These are phyloP conservation scores for Saccharomyces hybrid DNA, from an alignment of 1,139 yeast genomes.

Conservation along the genomic window DNA sequence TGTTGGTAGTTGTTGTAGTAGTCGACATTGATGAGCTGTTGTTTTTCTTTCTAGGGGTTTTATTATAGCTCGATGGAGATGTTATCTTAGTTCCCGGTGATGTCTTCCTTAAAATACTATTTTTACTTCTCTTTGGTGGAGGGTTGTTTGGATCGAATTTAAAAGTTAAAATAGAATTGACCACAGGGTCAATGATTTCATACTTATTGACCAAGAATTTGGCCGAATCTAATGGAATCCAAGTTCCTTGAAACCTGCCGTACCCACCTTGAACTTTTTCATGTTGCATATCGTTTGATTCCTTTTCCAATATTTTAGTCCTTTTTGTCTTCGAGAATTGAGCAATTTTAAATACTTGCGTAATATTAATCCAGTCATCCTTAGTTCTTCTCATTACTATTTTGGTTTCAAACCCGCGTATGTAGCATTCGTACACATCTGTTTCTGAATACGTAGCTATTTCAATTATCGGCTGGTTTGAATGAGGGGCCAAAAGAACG, in stretches of 20 bases:
- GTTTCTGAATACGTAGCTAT: slow-evolving; percentile 33
- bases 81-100: slow-evolving; percentile 28
- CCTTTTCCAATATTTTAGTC: slow-evolving; percentile 78
- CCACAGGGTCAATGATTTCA: slow-evolving; percentile 47
- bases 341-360: slow-evolving; percentile 83
- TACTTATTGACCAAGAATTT: slow-evolving; percentile 46
- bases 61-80: slow-evolving; percentile 30
- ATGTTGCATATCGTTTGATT: slow-evolving; percentile 76
- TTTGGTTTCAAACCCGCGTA: slow-evolving; percentile 25
- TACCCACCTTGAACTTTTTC: slow-evolving; percentile 95
- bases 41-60: slow-evolving; percentile 31
- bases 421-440: slow-evolving; percentile 55
- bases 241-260: slow-evolving; percentile 92
- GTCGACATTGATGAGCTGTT: slow-evolving; percentile 7
- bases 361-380: slow-evolving; percentile 86
- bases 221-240: slow-evolving; percentile 68
- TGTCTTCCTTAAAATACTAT: slow-evolving; percentile 26
- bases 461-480: slow-evolving; percentile 23
- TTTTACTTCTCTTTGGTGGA: slow-evolving; percentile 43
- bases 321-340: slow-evolving; percentile 80
- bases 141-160: slow-evolving; percentile 44
- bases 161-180: slow-evolving; percentile 44
- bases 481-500: slow-evolving; percentile 5
- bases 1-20: slow-evolving; percentile 22
- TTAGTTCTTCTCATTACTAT: slow-evolving; percentile 60